Evolutionary conservation across 768 basidiomycete species (phyloP).

Genomic region (Trametes maxima): DNA sequence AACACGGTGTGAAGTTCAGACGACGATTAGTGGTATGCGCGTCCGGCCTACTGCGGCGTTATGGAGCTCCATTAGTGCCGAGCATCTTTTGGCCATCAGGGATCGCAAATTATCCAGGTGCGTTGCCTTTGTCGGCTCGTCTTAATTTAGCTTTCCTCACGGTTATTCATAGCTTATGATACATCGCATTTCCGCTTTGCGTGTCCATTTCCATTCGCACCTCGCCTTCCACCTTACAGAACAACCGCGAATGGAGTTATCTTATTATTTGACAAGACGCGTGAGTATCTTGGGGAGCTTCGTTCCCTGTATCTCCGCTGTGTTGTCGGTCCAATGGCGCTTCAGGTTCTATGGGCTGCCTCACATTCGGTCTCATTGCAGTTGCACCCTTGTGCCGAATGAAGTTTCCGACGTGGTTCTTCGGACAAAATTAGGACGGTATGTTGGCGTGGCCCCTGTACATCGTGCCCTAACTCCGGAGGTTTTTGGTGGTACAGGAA

Average conservation of each 20-base stretch:
- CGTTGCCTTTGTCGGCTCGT: not conserved
- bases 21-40: too few relatives aligned
- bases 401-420: not conserved
- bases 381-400: not conserved
- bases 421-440: constrained; percentile 11
- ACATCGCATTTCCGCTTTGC: not conserved
- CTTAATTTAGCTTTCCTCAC: constrained; percentile 6
- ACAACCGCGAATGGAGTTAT: not conserved
- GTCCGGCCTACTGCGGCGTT: too few relatives aligned
- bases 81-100: not conserved
- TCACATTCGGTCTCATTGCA: not conserved
- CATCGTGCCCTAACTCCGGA: not conserved
- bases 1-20: too few relatives aligned
- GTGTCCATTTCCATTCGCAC: not conserved
- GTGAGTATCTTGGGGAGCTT: too few relatives aligned
- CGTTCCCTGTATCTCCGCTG: too few relatives aligned
- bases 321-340: too few relatives aligned
- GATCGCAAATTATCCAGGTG: not conserved
- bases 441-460: constrained; percentile 2
- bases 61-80: too few relatives aligned
- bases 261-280: too few relatives aligned
- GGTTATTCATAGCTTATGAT: constrained; percentile 9
- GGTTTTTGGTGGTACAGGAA: not conserved
- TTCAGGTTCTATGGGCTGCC: too few relatives aligned
- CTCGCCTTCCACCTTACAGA: not conserved